Evolutionary conservation across 2,329 filamentous ascomycete species (phyloP), one percentile per base, ranked within the genome.

Genomic region (Ceratocystis alfenasii): DNA sequence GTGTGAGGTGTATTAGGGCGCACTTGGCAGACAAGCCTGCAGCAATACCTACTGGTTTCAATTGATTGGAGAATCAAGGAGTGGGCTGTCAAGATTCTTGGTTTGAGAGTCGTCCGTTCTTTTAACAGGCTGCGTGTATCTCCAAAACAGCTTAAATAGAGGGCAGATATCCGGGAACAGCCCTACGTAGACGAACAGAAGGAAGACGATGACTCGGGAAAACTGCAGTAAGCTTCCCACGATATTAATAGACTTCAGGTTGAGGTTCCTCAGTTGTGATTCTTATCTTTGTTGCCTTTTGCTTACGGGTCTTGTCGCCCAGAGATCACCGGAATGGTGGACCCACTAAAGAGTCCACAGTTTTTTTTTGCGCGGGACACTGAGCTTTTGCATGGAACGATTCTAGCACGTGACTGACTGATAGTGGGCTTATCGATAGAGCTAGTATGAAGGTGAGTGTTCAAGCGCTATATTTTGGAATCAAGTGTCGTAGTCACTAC

Each of bases 261-360:
- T 41, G 36, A 4, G 10, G 36, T 41, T 41, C 36, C 36, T 41
- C 48, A 28, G 8, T 53, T n/a, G 48, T 25, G 20, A 41, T 41
- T 12, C 45, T 48, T 48, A 17, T 20, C n/a, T n/a, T 10, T 25
- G 6, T 53, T 53, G 22, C 20, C 48, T 30, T 59, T 59, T 59
- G 53, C 53, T 59, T 33, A 59, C 53, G 53, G 28, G 28, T 59
- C 53, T n/a, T 59, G 53, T 59, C 53, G 53, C 28, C 12, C 53
- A 59, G 53, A 33, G 28, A 59, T 59, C 53, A 30, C 53, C 53
- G 25, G 53, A 59, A 36, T 59, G 12, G 12, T n/a, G 6, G 53
- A 17, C 25, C 53, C 53, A 59, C 53, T 59, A 53, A 53, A 53
- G 48, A 59, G 28, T 25, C 25, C 28, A 59, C 12, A 59, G 46